These are phyloP conservation scores for Aspergillus terreus DNA, from an alignment of 2,329 filamentous ascomycete species.

Conservation along the genomic window DNA sequence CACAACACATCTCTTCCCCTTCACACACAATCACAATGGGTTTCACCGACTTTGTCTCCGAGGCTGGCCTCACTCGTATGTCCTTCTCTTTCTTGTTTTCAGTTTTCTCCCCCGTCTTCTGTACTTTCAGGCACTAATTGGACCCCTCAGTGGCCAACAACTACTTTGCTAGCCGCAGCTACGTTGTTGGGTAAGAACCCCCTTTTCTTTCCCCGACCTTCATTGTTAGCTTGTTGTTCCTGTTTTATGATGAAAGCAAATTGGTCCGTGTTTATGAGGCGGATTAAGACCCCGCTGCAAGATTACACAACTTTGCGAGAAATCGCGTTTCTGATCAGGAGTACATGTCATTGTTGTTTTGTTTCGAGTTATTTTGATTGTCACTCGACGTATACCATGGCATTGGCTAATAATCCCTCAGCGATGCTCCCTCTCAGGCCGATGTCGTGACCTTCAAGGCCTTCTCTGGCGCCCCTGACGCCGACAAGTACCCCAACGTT, in stretches of 20 bases:
- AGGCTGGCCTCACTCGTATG: conserved; percentile 59
- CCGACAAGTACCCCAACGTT: conserved; percentile 86
- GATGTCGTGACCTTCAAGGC: conserved; percentile 96
- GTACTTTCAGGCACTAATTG: conserved; percentile 24
- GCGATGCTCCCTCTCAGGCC: conserved; percentile 77
- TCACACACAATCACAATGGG: conserved; percentile 50
- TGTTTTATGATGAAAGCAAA: conserved; percentile 69
- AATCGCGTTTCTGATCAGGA: conserved; percentile 69
- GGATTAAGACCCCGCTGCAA: conserved; percentile 84
- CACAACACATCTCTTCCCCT: conserved; percentile 17
- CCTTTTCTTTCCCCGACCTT: conserved; percentile 12
- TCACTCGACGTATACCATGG: conserved; percentile 2
- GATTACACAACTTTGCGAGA: conserved; percentile 70
- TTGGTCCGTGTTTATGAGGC: conserved; percentile 97
- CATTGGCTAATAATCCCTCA: conserved; percentile 27
- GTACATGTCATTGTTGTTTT: conserved; percentile 3
- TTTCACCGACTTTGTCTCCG: conserved; percentile 63
- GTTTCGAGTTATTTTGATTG: conserved; percentile 6
- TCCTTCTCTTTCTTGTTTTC: conserved; percentile 24
- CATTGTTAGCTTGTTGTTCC: conserved; percentile 8
- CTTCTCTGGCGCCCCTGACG: conserved; percentile 69
- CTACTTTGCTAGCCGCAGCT: conserved; percentile 61
- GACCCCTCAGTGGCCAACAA: conserved; percentile 41
- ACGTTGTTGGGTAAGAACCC: conserved; percentile 71
- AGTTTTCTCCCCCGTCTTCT: conserved; percentile 14